Evolutionary conservation across 305 asterid genomes (phyloP).

Genomic region (Fraxinus latifolia): DNA sequence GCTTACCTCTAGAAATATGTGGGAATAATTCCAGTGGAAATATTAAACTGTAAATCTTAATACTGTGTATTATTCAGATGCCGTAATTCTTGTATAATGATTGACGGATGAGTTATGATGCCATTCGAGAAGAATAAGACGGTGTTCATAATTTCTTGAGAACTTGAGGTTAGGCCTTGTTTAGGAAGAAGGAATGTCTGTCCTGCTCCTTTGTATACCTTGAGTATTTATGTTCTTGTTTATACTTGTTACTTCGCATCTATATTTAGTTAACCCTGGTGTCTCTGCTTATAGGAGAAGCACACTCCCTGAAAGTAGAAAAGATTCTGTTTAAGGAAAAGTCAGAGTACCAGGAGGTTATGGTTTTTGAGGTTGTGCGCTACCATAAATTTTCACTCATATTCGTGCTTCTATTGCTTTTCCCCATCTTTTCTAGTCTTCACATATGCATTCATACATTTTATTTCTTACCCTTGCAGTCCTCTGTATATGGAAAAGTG

Average conservation of each 20-base stretch:
- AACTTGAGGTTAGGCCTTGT: background rate
- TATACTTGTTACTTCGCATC: background rate
- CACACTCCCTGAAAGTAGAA: conserved; percentile 82
- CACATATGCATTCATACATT: background rate
- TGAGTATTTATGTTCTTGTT: background rate
- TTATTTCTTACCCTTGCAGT: conserved; percentile 42
- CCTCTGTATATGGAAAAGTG: conserved; percentile 77
- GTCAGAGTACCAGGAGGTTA: conserved; percentile 85
- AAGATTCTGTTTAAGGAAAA: conserved; percentile 67
- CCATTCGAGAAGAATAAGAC: background rate
- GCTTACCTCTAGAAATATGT: background rate
- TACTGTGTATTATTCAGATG: background rate
- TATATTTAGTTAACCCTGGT: conserved; percentile 1
- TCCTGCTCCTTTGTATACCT: background rate
- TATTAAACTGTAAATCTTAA: background rate
- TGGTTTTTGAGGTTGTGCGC: conserved; percentile 79
- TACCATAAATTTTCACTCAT: background rate
- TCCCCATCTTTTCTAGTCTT: conserved; percentile 6
- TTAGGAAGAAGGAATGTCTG: background rate
- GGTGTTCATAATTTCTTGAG: background rate
- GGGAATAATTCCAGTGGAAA: background rate
- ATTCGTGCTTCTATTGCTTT: background rate
- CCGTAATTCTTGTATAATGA: background rate
- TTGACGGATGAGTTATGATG: background rate
- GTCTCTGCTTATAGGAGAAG: conserved; percentile 63